Base-by-base conservation (phyloP, 129 eudicot genomes). In the Tagetes patula region DNA sequence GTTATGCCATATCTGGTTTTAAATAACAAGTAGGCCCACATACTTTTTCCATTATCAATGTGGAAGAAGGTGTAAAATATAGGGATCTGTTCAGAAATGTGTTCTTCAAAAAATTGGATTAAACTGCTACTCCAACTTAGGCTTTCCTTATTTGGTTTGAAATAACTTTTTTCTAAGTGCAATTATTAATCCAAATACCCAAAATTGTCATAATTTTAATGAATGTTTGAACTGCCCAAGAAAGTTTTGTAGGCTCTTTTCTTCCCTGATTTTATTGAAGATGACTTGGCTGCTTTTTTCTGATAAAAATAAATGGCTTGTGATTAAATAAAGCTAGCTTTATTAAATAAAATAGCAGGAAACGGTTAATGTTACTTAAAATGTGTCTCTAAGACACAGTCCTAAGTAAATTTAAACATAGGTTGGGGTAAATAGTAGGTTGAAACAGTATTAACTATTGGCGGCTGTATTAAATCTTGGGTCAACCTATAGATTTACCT, bases 1-100 rank as follows among this genome's bases (percentile, higher is more conserved):
- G 82, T 13, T 36, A 54, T 71, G 34, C 37, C 34, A 72, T 65
- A 66, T 71, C 73, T 65, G 54, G 73, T 71, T 50, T 65, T 55
- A 59, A 71, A 54, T 43, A 71, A 71, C 73, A 78, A 78, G 73
- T 65, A 72, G 82, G 74, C 49, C 82, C 82, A 71, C 82, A 70
- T 34, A 53, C 82, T 75, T 64, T 71, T 64, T 72, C 49, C 69
- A 43, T 45, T 65, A 67, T 64, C 78, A 55, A 65, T 52, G 70
- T 42, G 5, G 58, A 68, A 56, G 61, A 36, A 32, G 49, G 39
- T 38, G 37, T 53, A 31, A 47, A 71, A 72, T 72, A 71, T 79
- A 37, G 73, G 82, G 82, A 78, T 71, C 77, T 78, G 82, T 63
- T 78, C 73, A 71, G 4, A 64, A 50, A 12, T 69, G 69, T 60